A percentile compares a stretch with the other conserved stretches of the same genome.
Conservation (phyloP, 345 rosid species). For the Rhizophora mangle region DNA sequence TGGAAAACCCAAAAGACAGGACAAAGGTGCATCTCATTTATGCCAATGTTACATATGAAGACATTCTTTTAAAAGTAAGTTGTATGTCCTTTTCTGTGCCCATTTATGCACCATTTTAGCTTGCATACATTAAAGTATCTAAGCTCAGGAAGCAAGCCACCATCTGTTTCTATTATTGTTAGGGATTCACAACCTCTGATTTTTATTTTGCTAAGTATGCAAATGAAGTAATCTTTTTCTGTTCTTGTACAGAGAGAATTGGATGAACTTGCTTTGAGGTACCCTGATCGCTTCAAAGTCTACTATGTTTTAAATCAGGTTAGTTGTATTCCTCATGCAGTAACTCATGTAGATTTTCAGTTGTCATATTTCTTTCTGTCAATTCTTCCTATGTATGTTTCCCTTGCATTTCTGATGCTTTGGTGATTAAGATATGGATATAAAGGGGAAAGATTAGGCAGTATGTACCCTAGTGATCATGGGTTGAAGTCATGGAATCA, state of each 20-base stretch:
- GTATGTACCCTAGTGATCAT: no score
- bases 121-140: no score
- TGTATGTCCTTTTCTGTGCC: no score
- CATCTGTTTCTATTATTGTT: no score
- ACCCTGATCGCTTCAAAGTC: conserved; percentile 64
- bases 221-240: background rate
- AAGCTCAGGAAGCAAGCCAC: no score
- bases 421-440: no score
- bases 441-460: no score
- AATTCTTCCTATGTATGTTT: background rate
- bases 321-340: conserved; percentile 12
- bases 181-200: no score
- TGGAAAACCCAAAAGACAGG: conserved; percentile 81
- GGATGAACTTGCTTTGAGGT: conserved; percentile 60
- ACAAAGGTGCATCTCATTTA: conserved; percentile 84
- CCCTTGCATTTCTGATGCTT: no score
- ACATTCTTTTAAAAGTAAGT: conserved; percentile 89
- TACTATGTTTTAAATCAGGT: conserved; percentile 96
- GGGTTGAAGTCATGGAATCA: no score
- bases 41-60: conserved; percentile 82
- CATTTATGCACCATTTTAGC: no score
- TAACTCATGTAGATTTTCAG: background rate
- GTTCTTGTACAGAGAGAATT: conserved; percentile 65
- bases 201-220: no score
- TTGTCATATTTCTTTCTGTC: background rate